Percentiles rank a stretch among this genome's conserved stretches.
Evolutionary conservation across 495 filamentous ascomycete genomes (phyloP).

Genomic region (Neurospora pannonica): DNA sequence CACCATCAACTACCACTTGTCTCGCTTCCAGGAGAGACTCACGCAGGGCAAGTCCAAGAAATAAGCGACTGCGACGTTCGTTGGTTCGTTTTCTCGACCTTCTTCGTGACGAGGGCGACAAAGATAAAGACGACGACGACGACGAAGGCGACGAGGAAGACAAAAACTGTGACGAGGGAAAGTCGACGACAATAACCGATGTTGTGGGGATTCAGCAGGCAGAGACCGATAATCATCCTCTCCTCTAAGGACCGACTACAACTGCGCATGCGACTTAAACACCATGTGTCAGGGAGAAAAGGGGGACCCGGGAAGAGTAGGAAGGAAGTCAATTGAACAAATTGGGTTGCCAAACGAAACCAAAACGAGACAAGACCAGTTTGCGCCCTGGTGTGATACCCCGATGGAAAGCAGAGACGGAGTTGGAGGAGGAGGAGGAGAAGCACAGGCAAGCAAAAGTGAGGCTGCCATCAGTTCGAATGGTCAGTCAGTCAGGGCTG

Average conservation of each 20-base stretch:
- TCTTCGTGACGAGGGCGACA: neutral
- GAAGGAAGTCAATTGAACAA: too few relatives aligned
- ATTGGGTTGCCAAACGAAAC: neutral
- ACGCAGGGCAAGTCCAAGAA: slow-evolving; percentile 49
- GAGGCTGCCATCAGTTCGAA: too few relatives aligned
- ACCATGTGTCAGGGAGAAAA: too few relatives aligned
- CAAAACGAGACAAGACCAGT: neutral
- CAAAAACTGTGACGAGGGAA: too few relatives aligned
- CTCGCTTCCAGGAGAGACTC: slow-evolving; percentile 76
- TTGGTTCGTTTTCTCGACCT: neutral
- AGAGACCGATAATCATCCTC: too few relatives aligned
- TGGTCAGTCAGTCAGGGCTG: neutral
- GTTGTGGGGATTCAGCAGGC: too few relatives aligned
- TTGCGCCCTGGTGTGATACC: neutral
- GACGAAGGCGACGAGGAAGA: neutral
- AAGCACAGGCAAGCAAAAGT: too few relatives aligned
- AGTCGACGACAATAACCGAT: too few relatives aligned
- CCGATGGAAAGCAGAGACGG: neutral
- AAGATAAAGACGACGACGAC: neutral
- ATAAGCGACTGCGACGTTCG: slow-evolving; percentile 36
- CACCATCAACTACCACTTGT: slow-evolving; percentile 91
- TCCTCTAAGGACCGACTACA: too few relatives aligned
- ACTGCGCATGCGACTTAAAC: too few relatives aligned
- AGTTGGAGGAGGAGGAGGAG: neutral
- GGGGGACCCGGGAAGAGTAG: too few relatives aligned